phyloP scores from a whole-genome alignment of 345 rosid species.

The Nasturtium officinale region DNA sequence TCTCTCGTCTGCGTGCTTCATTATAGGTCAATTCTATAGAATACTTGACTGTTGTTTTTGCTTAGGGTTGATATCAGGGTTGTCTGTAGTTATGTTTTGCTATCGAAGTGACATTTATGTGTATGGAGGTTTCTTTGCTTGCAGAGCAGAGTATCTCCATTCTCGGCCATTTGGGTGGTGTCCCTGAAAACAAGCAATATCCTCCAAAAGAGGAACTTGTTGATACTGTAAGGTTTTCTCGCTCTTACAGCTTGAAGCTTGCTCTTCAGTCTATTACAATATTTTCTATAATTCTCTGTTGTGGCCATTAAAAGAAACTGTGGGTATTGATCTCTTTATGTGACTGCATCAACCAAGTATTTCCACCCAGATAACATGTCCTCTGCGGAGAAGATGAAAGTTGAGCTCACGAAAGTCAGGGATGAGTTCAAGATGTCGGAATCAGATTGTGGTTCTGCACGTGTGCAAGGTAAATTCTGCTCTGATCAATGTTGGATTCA shows the following conservation, averaged over 20 bases:
- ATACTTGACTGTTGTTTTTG: constrained; percentile 8
- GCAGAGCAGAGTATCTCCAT: constrained; percentile 51
- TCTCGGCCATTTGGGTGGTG: constrained; percentile 38
- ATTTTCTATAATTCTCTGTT: not conserved
- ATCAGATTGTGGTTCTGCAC: constrained; percentile 92
- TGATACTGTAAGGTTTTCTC: constrained; percentile 61
- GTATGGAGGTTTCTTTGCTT: constrained; percentile 39
- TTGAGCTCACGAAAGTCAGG: constrained; percentile 75
- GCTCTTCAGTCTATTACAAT: not conserved
- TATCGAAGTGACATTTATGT: constrained; percentile 17
- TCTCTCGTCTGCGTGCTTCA: not conserved
- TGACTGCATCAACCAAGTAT: constrained; percentile 50
- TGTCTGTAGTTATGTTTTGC: constrained; percentile 12
- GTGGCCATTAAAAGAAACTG: not conserved
- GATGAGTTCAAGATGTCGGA: constrained; percentile 92
- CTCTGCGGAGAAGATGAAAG: constrained; percentile 78
- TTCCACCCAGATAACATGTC: constrained; percentile 94
- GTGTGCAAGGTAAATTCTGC: constrained; percentile 76
- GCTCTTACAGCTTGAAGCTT: not conserved
- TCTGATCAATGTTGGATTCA: constrained; percentile 11
- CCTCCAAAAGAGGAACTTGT: constrained; percentile 78
- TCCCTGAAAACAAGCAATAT: constrained; percentile 50
- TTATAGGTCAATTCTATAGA: not conserved
- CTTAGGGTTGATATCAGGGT: constrained; percentile 16
- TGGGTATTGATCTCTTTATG: constrained; percentile 34